Evolutionary conservation across 2,329 filamentous ascomycete species (phyloP).

Genomic region (Ascochyta fabae): DNA sequence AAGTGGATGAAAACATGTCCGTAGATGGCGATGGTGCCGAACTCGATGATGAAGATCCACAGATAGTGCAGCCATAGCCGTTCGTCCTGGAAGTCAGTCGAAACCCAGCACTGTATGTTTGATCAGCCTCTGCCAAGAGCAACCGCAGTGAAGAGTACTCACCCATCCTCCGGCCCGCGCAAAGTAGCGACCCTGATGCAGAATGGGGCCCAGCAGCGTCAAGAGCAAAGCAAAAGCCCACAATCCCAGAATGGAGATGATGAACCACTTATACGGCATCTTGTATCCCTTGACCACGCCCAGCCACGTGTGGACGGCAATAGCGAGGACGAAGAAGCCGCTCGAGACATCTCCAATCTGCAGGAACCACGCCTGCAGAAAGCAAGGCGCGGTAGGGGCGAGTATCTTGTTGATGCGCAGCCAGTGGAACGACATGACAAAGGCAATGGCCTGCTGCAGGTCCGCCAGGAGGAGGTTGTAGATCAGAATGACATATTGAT

Average conservation of each 20-base stretch:
- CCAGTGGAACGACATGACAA: conserved; percentile 58
- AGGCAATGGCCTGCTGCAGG: conserved; percentile 60
- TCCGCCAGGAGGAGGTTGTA: conserved; percentile 62
- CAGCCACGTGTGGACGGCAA: conserved; percentile 61
- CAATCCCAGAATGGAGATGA: conserved; percentile 51
- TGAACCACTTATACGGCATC: conserved; percentile 54
- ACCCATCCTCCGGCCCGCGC: conserved; percentile 60
- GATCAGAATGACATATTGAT: conserved; percentile 62
- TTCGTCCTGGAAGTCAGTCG: conserved; percentile 51
- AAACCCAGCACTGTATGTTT: conserved; percentile 57
- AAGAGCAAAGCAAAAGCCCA: conserved; percentile 57
- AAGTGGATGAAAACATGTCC: conserved; percentile 57
- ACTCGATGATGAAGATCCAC: conserved; percentile 62
- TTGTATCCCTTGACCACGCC: conserved; percentile 57
- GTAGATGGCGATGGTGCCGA: conserved; percentile 59
- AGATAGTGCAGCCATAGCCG: conserved; percentile 61
- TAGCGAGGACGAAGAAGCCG: conserved; percentile 61
- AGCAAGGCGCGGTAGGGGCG: conserved; percentile 54
- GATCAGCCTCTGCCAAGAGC: neutral
- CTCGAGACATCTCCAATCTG: conserved; percentile 61
- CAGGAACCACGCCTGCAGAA: conserved; percentile 59
- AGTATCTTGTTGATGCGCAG: conserved; percentile 53
- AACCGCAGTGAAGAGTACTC: conserved; percentile 19
- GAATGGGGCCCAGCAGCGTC: conserved; percentile 55
- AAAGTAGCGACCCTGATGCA: conserved; percentile 54